A percentile compares a stretch with the other conserved stretches of the same genome.
Conservation (phyloP, 2,329 filamentous ascomycete genomes). For the Trichophyton rubrum region DNA sequence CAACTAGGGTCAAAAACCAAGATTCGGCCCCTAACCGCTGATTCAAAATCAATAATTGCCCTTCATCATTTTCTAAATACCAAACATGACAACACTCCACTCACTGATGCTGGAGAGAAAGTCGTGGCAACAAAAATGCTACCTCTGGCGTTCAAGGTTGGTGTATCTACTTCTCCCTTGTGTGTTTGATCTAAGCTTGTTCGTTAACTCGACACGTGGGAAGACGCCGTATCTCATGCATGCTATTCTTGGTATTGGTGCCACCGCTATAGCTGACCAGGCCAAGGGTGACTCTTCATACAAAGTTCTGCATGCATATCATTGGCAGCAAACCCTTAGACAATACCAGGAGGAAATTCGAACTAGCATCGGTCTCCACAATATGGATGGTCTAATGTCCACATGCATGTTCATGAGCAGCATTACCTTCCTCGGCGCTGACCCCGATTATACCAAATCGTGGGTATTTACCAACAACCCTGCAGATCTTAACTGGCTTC, state of each 20-base stretch:
- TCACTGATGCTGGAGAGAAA: conserved; percentile 11
- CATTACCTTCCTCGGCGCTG: conserved; percentile 23
- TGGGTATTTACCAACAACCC: conserved; percentile 26
- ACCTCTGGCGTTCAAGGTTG: conserved; percentile 23
- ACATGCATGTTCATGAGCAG: conserved; percentile 27
- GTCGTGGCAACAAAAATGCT: conserved; percentile 19
- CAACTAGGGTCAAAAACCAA: conserved; percentile 6
- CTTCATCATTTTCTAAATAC: conserved; percentile 21
- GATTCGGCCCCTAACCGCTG: neutral
- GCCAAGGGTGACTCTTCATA: conserved; percentile 18
- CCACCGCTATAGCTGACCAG: conserved; percentile 21
- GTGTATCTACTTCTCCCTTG: neutral
- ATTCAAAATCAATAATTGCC: conserved; percentile 14
- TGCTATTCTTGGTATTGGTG: conserved; percentile 23
- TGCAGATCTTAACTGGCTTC: conserved; percentile 25
- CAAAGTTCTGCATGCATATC: conserved; percentile 23
- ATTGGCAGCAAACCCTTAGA: conserved; percentile 28
- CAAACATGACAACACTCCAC: conserved; percentile 12
- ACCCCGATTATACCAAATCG: conserved; percentile 22
- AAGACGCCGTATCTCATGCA: conserved; percentile 30
- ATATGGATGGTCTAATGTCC: conserved; percentile 29
- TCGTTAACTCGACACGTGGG: neutral
- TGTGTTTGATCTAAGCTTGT: neutral
- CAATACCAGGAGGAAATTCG: conserved; percentile 25
- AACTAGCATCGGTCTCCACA: conserved; percentile 17